Evolutionary conservation across 371 early-diverging fungal species (phyloP), one percentile per base, ranked within the genome.

Genomic region (Mucor sp.): DNA sequence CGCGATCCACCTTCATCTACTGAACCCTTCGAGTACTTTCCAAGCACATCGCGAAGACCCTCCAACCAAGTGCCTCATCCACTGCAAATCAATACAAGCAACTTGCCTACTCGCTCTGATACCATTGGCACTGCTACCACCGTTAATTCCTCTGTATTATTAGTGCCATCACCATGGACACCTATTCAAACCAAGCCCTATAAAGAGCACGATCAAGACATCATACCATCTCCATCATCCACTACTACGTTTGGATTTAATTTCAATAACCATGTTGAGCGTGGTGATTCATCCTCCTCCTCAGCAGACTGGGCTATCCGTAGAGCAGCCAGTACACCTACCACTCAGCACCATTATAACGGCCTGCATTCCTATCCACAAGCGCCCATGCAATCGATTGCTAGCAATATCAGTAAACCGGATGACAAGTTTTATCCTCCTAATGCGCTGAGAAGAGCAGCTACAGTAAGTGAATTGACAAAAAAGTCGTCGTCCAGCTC

Each of bases 161-260:
- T 68, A 6, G 32, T 71, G 3, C 67, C 71, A 12, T 71, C 71
- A 8, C 71, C 71, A 19, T 71, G 71, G 71, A 63, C 63, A 19
- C 25, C 50, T 12, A 23, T 32, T 17, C 33, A 27, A 11, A 55
- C 50, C 35, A 53, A 53, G 14, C 27, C 53, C 6, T 53, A 27
- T 25, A 53, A 53, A 27, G 53, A 53, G 15, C 27, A 53, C 21
- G 53, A 53, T 12, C 12, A 27, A 27, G 12, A 23, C 6, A 27
- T 14, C 21, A 53, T 53, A 27, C 27, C 53, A 15, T 57, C 57
- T 2, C 33, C 33, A 57, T 57, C 57, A 57, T 57, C 57, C 7
- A 57, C 57, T 32, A 28, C 32, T 57, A 33, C 33, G 19, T 53
- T 53, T 53, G 53, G 53, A 53, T 53, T 53, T 53, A 15, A 53